Conservation (phyloP, 176 grass and related monocot genomes). For the Lolium multiflorum region DNA sequence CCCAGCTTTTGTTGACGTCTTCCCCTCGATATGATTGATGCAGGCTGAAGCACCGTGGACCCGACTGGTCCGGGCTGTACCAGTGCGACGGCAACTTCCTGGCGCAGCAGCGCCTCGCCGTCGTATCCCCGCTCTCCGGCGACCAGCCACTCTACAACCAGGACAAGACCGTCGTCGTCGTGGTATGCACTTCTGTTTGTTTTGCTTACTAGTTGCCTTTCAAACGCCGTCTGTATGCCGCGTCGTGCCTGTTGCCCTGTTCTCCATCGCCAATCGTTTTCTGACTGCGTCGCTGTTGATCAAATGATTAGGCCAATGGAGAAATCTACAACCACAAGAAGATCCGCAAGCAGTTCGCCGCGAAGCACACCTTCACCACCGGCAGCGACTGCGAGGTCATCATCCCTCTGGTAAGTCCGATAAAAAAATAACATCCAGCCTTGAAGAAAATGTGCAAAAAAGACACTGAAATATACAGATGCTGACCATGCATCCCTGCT, state of each 20-base stretch:
- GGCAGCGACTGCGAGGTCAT: constrained; percentile 99
- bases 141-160: constrained; percentile 95
- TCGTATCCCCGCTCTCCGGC: constrained; percentile 89
- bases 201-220: neutral
- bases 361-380: constrained; percentile 75
- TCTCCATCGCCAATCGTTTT: neutral
- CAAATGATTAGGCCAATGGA: neutral
- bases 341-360: constrained; percentile 67
- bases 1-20: neutral
- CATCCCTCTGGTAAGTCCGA: constrained; percentile 43
- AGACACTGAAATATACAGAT: constrained; percentile 1
- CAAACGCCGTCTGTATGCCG: neutral
- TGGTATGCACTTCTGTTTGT: constrained; percentile 44
- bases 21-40: constrained; percentile 2
- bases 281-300: neutral
- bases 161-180: constrained; percentile 79
- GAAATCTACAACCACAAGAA: constrained; percentile 92
- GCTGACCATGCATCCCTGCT: neutral
- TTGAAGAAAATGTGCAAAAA: no score
- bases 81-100: constrained; percentile 86
- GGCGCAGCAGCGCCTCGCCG: constrained; percentile 82
- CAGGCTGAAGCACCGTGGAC: constrained; percentile 87
- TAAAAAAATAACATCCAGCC: no score
- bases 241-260: neutral
- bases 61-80: constrained; percentile 91